Evolutionary conservation across 768 basidiomycete species (phyloP).

Genomic region (Russula ochroleuca): DNA sequence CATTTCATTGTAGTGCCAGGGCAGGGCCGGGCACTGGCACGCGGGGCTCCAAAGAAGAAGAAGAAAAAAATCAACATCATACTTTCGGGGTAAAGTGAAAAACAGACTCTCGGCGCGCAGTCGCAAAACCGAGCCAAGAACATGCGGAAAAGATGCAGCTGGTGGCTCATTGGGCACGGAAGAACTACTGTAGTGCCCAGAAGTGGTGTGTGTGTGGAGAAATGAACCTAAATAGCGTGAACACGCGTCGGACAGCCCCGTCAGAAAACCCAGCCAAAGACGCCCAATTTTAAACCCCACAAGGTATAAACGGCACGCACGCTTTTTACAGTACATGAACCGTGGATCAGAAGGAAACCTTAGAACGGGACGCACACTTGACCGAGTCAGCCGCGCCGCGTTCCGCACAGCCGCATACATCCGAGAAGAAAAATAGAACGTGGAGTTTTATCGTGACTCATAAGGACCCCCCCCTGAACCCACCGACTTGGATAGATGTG

Average conservation of each 20-base stretch:
- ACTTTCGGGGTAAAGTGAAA: not conserved
- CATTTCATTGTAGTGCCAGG: not conserved
- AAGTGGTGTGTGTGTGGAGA: not conserved
- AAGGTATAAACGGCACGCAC: not conserved
- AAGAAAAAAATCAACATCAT: not conserved
- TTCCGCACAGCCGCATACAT: slow-evolving; percentile 12
- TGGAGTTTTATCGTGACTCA: slow-evolving; percentile 17
- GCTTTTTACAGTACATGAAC: not conserved
- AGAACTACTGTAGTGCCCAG: not conserved
- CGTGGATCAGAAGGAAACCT: not conserved
- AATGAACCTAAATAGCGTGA: not conserved
- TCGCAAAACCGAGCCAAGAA: not conserved
- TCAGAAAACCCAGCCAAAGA: not conserved
- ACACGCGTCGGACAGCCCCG: not conserved
- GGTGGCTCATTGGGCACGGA: not conserved
- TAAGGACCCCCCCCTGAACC: not conserved
- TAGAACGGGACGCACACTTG: not conserved
- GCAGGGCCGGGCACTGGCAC: too few relatives aligned
- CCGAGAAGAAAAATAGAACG: not conserved
- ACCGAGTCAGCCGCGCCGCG: not conserved
- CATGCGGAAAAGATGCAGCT: slow-evolving; percentile 13
- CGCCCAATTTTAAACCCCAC: not conserved
- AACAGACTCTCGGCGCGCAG: not conserved
- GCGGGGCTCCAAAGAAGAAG: slow-evolving; percentile 6
- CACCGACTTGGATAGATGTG: slow-evolving; percentile 4